Evolutionary conservation across 2,329 filamentous ascomycete genomes (phyloP), one percentile per base, ranked within the genome.

Genomic region (Cytospora paraplurivora): DNA sequence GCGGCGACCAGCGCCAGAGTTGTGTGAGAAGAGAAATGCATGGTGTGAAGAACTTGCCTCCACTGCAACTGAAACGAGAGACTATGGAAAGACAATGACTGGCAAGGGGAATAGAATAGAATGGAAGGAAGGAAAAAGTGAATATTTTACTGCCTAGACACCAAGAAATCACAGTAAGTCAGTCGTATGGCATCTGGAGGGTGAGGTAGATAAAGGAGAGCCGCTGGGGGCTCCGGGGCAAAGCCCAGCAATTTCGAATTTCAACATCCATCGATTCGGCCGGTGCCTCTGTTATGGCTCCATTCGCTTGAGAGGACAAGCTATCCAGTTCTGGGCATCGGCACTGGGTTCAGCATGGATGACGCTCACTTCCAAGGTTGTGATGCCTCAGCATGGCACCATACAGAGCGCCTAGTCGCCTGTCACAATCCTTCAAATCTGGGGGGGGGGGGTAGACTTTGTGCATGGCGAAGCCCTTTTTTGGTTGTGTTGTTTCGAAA

Each of bases 1-100:
- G 64, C 64, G 61, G 59, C 59, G 59, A 50, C 59, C 64, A 66
- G 64, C 64, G 64, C 64, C 64, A 66, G 57, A 35, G 54, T 54
- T 61, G 62, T 15, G 49, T 66, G 59, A 44, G 64, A 66, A 61
- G 62, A 55, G 38, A 56, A 66, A 19, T 59, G 64, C 64, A 66
- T 54, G 21, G 56, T 52, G 56, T 54, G 64, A 61, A 66, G 62
- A 21, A 27, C 64, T 66, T 47, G 64, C 64, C 61, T 62, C 61
- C 53, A 53, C 27, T 51, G 13, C 10, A 57, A 32, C 13, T 38
- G 27, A 56, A 66, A 38, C 13, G 56, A 66, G 35, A 56, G 57
- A 58, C 54, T 59, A 21, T 41, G 19, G 38, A 55, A 55, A 61
- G 51, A 37, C 38, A 53, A 34, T 27, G 57, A 27, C n/a, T 2